Percentiles rank a stretch among this genome's conserved stretches.
phyloP scores from a whole-genome alignment of 2,329 filamentous ascomycete genomes.

The Pseudogymnoascus sp. region DNA sequence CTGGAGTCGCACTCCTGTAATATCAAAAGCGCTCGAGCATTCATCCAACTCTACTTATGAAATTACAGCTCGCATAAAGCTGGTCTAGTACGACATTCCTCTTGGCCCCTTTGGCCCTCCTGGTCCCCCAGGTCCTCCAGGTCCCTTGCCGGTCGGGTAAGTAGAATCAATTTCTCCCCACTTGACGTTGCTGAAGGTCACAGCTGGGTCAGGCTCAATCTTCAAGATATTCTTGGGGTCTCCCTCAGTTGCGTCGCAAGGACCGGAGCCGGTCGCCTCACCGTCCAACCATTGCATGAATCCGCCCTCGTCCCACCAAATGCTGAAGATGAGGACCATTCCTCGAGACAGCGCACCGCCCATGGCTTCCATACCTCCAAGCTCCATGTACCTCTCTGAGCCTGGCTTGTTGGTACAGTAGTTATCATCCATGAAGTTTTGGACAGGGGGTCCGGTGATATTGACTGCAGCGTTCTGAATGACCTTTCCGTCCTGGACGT shows the following conservation, averaged over 20 bases:
- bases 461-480: conserved; percentile 36
- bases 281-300: conserved; percentile 52
- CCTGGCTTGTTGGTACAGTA: conserved; percentile 28
- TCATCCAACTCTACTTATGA: background rate
- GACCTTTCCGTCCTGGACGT: conserved; percentile 40
- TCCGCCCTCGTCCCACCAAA: conserved; percentile 46
- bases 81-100: background rate
- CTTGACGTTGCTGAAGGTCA: conserved; percentile 48
- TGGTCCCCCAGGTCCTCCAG: background rate
- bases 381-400: conserved; percentile 26
- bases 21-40: background rate
- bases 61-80: background rate
- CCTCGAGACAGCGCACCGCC: conserved; percentile 38
- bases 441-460: conserved; percentile 24
- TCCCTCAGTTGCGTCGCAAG: conserved; percentile 46
- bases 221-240: conserved; percentile 40
- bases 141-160: conserved; percentile 20
- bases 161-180: conserved; percentile 55
- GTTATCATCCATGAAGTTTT: conserved; percentile 31
- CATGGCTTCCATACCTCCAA: conserved; percentile 38
- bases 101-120: background rate
- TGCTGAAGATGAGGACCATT: conserved; percentile 45
- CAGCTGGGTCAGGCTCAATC: conserved; percentile 39
- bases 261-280: conserved; percentile 37
- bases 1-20: background rate